A percentile compares a stretch with the other conserved stretches of the same genome.
These are phyloP conservation scores for Colletotrichum viniferum DNA, from an alignment of 2,329 filamentous ascomycete species.

Conservation along the genomic window DNA sequence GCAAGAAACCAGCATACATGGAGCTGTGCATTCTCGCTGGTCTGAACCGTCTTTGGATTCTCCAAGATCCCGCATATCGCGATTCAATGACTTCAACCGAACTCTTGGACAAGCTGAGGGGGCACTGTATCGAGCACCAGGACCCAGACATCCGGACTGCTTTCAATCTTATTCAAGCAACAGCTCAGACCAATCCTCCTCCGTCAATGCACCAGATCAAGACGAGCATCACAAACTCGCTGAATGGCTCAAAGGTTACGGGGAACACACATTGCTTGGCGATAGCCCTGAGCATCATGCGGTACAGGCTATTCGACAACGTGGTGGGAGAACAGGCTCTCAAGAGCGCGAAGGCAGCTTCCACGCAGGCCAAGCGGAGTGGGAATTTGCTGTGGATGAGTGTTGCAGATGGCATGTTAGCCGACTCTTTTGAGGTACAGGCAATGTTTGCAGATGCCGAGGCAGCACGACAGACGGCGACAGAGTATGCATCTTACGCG, in stretches of 20 bases:
- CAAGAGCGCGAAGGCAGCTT: constrained; percentile 75
- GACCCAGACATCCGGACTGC: constrained; percentile 80
- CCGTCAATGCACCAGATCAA: constrained; percentile 79
- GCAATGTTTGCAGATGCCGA: constrained; percentile 58
- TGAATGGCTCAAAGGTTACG: constrained; percentile 71
- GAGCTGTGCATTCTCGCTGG: constrained; percentile 70
- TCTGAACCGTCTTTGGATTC: constrained; percentile 75
- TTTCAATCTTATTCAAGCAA: constrained; percentile 76
- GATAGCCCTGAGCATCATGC: constrained; percentile 86
- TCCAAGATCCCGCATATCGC: constrained; percentile 64
- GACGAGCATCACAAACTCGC: constrained; percentile 74
- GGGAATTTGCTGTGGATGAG: constrained; percentile 79
- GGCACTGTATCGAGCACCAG: constrained; percentile 70
- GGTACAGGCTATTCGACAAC: constrained; percentile 79
- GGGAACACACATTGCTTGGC: constrained; percentile 81
- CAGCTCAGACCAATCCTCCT: constrained; percentile 64
- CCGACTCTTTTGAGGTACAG: constrained; percentile 75
- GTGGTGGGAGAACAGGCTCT: constrained; percentile 81
- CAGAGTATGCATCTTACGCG: constrained; percentile 45
- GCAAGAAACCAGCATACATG: constrained; percentile 55
- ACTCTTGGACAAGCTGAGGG: constrained; percentile 69
- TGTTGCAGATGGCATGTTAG: constrained; percentile 79
- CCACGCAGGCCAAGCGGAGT: constrained; percentile 70
- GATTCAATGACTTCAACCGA: constrained; percentile 63
- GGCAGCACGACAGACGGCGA: constrained; percentile 44